These are phyloP conservation scores for Dittrichia graveolens DNA, from an alignment of 129 eudicot species.

Conservation along the genomic window DNA sequence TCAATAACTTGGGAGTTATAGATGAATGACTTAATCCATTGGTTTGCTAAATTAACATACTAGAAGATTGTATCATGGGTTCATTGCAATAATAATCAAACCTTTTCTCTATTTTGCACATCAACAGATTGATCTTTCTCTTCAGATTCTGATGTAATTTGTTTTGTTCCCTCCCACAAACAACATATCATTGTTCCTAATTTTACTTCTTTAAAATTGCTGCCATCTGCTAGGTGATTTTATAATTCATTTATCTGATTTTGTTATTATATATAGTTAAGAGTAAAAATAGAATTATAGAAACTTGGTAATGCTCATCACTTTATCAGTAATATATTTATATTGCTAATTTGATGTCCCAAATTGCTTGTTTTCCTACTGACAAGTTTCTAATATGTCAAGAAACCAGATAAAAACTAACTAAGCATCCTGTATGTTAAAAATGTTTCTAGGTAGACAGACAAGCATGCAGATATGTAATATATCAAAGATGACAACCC, in stretches of 20 bases:
- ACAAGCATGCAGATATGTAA: constrained; percentile 12
- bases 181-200: not conserved
- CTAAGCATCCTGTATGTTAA: not conserved
- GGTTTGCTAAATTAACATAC: too few species aligned
- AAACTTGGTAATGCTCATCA: constrained; percentile 9
- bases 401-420: not conserved
- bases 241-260: constrained; percentile 2
- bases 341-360: not conserved
- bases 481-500: not conserved
- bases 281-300: not conserved
- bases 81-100: too few species aligned
- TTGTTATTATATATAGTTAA: not conserved
- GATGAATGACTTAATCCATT: too few species aligned
- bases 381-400: not conserved
- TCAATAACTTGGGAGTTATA: too few species aligned
- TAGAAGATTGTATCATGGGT: too few species aligned
- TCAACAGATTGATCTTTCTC: not conserved
- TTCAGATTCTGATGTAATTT: not conserved
- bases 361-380: constrained; percentile 13
- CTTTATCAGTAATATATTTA: not conserved
- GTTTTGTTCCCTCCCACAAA: not conserved
- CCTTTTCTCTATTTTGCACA: not conserved
- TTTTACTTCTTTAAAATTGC: not conserved
- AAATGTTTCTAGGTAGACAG: not conserved
- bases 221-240: not conserved